phyloP scores from a whole-genome alignment of 139 green algal genomes.

The Haematococcus lacustris region DNA sequence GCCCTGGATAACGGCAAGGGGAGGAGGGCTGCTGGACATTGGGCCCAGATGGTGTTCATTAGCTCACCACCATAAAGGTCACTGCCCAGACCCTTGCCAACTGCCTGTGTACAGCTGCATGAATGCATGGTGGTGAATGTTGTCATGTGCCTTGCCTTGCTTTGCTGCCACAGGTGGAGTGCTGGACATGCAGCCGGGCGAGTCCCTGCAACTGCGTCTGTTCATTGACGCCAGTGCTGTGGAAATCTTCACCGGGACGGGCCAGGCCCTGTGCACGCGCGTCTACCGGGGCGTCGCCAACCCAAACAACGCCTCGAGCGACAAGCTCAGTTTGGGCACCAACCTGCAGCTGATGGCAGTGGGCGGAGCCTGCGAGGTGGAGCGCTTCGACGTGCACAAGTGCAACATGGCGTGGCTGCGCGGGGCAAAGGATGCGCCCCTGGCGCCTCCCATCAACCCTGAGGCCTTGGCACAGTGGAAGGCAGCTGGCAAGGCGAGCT shows the following conservation, averaged over 20 bases:
- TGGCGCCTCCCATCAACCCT: not conserved
- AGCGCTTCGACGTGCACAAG: not conserved
- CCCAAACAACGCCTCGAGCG: not conserved
- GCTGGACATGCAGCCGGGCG: conserved; percentile 17
- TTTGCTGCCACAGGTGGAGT: conserved; percentile 9
- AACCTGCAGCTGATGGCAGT: not conserved
- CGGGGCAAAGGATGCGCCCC: not conserved
- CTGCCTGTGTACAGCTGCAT: too few relatives aligned
- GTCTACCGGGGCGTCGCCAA: conserved; percentile 47
- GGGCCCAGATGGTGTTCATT: too few relatives aligned
- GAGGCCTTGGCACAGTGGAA: conserved; percentile 4
- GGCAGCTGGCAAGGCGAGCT: too few relatives aligned
- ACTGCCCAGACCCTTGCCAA: too few relatives aligned
- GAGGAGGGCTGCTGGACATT: too few relatives aligned
- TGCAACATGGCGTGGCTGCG: conserved; percentile 1
- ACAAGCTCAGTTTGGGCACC: not conserved
- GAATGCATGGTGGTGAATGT: too few relatives aligned
- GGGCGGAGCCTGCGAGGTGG: not conserved
- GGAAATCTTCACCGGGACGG: conserved; percentile 54
- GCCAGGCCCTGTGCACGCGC: conserved; percentile 58
- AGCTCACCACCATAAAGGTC: too few relatives aligned
- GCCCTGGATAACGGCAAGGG: too few relatives aligned
- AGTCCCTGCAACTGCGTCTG: conserved; percentile 53
- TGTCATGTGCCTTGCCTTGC: not conserved
- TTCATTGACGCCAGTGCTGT: conserved; percentile 69